A percentile compares a stretch with the other conserved stretches of the same genome.
Conservation (phyloP, 345 rosid species). For the Odontarrhena argentea region DNA sequence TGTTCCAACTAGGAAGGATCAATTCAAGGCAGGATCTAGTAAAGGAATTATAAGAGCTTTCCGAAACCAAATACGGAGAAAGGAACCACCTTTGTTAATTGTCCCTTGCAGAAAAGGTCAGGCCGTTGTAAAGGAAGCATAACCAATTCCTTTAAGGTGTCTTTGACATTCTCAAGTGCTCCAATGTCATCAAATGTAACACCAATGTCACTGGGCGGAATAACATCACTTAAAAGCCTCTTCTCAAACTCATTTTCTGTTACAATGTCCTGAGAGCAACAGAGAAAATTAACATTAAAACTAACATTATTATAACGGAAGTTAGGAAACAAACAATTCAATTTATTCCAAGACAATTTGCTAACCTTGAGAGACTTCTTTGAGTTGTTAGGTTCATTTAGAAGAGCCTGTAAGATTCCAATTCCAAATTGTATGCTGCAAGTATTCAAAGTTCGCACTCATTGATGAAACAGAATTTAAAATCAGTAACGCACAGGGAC, state of each 20-base stretch:
- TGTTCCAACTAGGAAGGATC: not conserved
- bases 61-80: not conserved
- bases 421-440: constrained; percentile 79
- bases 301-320: constrained; percentile 6
- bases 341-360: constrained; percentile 13
- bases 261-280: constrained; percentile 67
- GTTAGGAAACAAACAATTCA: constrained; percentile 9
- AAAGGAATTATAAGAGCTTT: not conserved
- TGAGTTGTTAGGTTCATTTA: constrained; percentile 72
- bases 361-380: constrained; percentile 81
- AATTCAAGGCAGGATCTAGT: not conserved
- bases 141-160: constrained; percentile 86
- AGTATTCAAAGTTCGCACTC: constrained; percentile 34
- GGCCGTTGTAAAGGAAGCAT: constrained; percentile 92
- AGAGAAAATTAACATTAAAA: not conserved
- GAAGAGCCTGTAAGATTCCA: constrained; percentile 62
- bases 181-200: constrained; percentile 92
- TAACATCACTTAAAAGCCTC: constrained; percentile 75
- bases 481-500: constrained; percentile 10
- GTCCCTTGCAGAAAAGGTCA: constrained; percentile 88
- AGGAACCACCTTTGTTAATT: constrained; percentile 68
- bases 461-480: constrained; percentile 3
- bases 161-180: constrained; percentile 90
- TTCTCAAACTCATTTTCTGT: constrained; percentile 88
- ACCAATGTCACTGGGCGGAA: constrained; percentile 84